Percentiles rank a stretch among this genome's conserved stretches.
phyloP scores from a whole-genome alignment of 306 rosid species.

The Geum urbanum region DNA sequence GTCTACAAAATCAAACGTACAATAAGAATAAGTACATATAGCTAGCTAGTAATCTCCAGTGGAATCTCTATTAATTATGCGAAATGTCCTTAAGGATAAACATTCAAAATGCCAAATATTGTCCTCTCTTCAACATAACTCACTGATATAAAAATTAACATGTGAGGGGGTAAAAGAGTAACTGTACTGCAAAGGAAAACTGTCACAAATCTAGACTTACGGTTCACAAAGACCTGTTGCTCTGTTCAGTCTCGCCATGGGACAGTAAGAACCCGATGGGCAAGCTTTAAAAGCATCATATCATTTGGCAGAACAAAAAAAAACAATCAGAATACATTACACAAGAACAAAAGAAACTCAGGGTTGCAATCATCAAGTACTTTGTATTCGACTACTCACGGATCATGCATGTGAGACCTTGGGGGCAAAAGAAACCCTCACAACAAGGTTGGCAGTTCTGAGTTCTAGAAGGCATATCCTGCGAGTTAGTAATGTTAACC shows the following conservation, averaged over 20 bases:
- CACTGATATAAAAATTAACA: no score
- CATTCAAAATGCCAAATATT: no score
- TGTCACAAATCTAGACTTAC: constrained; percentile 73
- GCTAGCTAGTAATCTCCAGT: no score
- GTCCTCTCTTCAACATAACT: no score
- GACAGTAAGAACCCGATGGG: constrained; percentile 90
- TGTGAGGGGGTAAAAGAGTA: no score
- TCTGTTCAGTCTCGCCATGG: constrained; percentile 66
- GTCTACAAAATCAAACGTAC: no score
- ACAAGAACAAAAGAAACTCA: background rate
- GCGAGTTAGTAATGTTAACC: constrained; percentile 54
- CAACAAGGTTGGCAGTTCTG: constrained; percentile 75
- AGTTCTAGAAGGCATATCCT: constrained; percentile 73
- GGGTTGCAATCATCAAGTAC: background rate
- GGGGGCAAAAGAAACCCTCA: constrained; percentile 95
- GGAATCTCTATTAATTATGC: no score
- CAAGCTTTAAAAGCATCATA: constrained; percentile 61
- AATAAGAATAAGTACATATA: no score
- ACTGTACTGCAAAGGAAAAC: no score
- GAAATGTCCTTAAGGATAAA: no score
- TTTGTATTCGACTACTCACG: constrained; percentile 53
- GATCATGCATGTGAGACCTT: constrained; percentile 93
- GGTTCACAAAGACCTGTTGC: constrained; percentile 88
- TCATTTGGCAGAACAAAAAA: constrained; percentile 25
- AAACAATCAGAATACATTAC: constrained; percentile 30